phyloP scores from a whole-genome alignment of 2,329 filamentous ascomycete species.

The Pseudocercospora macadamiae region DNA sequence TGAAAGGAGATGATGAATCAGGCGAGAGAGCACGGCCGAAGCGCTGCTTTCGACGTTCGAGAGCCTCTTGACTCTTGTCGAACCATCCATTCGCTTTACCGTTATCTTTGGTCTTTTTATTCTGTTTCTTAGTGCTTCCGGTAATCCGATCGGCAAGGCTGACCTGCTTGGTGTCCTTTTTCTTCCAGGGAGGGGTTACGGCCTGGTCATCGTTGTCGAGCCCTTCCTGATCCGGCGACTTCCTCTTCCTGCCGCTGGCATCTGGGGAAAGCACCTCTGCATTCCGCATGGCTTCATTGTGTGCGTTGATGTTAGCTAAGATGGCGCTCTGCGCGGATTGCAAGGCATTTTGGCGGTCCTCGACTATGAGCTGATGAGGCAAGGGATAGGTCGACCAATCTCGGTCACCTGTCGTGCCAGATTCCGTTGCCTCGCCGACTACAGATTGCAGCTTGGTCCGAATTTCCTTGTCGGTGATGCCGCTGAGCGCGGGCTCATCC shows the following conservation, averaged over 20 bases:
- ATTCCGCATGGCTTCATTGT: constrained; percentile 7
- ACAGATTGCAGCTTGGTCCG: constrained; percentile 82
- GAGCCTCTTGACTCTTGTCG: constrained; percentile 68
- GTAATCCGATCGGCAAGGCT: constrained; percentile 76
- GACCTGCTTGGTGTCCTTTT: constrained; percentile 56
- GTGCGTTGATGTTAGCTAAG: constrained; percentile 35
- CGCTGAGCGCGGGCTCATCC: constrained; percentile 39
- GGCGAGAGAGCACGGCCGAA: constrained; percentile 60
- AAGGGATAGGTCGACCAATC: constrained; percentile 84
- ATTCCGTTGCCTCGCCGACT: constrained; percentile 75
- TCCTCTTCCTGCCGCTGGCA: constrained; percentile 72
- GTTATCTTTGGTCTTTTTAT: constrained; percentile 42
- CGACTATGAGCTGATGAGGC: constrained; percentile 79
- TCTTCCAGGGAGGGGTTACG: constrained; percentile 71
- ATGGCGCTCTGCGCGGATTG: constrained; percentile 31
- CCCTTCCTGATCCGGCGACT: constrained; percentile 68
- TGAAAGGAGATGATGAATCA: constrained; percentile 58
- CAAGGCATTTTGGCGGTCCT: constrained; percentile 61
- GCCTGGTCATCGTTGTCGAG: constrained; percentile 54
- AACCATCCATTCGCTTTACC: constrained; percentile 42
- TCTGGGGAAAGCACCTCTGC: constrained; percentile 12
- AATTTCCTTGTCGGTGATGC: constrained; percentile 65
- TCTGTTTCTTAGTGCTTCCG: constrained; percentile 57
- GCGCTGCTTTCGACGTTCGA: constrained; percentile 87
- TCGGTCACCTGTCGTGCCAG: constrained; percentile 71